Base-by-base conservation (phyloP, 2,329 filamentous ascomycete species). In the Daldinia sp. region DNA sequence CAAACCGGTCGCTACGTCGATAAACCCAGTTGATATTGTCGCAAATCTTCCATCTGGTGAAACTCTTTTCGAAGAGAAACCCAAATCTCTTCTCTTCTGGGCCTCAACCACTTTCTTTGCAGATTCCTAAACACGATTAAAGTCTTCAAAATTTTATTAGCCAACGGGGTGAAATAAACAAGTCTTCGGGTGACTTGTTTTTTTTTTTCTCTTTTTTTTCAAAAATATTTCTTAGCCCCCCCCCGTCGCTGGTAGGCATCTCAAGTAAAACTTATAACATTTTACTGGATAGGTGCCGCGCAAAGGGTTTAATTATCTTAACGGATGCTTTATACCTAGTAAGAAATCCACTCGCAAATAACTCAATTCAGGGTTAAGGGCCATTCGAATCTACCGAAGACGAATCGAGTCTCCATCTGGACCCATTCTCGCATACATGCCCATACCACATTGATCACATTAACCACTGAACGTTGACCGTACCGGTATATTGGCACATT, bases 1-100 rank as follows among this genome's bases (percentile, higher is more conserved):
- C 56, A 61, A 45, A 45, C 27, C 58, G 47, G 50, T 68, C 58
- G 63, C 63, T 61, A 56, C 57, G 47, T 25, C 27, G 19, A 11
- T 11, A 32, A 32, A 32, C 11, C 41, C 52, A 50, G 57, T 66
- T 55, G 21, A 45, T 13, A 25, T 45, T 45, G 39, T 59, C 62
- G 63, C 62, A 51, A 62, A 53, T 59, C 50, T 60, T 56, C 35
- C 47, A 19, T 37, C 45, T 50, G 35, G 56, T 68, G 65, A 68
- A 68, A 68, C 63, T 60, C 34, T 45, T n/a, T n/a, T 52, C 29
- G 32, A 37, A 13, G 23, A 19, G 25, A 54, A 54, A 53, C n/a
- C 35, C 49, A 61, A 41, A 57, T 63, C 35, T 56, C 49, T 60
- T n/a, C 59, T 56, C 43, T 27, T 45, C 47, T 21, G 53, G 3